These are phyloP conservation scores for Erysimum cheiranthoides DNA, from an alignment of 345 rosid genomes.

Conservation along the genomic window DNA sequence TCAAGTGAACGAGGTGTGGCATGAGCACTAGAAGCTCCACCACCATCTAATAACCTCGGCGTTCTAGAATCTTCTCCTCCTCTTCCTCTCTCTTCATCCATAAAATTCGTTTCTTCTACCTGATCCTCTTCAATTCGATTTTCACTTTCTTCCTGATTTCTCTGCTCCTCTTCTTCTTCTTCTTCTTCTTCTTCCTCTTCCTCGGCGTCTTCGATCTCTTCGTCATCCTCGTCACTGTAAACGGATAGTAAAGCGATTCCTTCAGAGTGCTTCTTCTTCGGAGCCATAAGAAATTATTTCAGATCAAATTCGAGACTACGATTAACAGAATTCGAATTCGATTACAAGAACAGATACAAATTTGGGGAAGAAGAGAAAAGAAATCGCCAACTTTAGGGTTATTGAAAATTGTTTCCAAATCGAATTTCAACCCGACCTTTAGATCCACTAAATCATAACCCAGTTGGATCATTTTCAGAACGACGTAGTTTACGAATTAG, in stretches of 20 bases:
- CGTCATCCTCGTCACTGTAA: constrained; percentile 89
- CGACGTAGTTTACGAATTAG: not conserved
- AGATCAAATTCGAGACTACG: constrained; percentile 21
- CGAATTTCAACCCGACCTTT: constrained; percentile 9
- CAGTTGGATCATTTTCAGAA: not conserved
- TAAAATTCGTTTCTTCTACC: constrained; percentile 42
- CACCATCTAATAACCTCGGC: constrained; percentile 47
- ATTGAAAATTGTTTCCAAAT: constrained; percentile 3
- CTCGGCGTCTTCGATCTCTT: constrained; percentile 79
- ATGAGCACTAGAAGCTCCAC: constrained; percentile 52
- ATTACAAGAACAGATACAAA: not conserved
- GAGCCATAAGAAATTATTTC: constrained; percentile 51
- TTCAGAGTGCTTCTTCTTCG: constrained; percentile 66
- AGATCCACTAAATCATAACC: constrained; percentile 23
- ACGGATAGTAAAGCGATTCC: constrained; percentile 84
- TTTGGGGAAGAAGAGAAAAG: not conserved
- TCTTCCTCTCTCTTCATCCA: constrained; percentile 50
- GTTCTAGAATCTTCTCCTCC: constrained; percentile 46
- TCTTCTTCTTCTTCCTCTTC: constrained; percentile 41
- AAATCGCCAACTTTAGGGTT: constrained; percentile 29
- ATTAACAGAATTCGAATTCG: not conserved
- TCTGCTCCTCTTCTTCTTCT: constrained; percentile 20
- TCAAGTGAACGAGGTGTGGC: constrained; percentile 58
- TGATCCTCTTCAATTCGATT: constrained; percentile 25
- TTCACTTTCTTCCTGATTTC: constrained; percentile 39